Base-by-base conservation (phyloP, 805 yeast genomes). In the Priceomyces melissophilus region DNA sequence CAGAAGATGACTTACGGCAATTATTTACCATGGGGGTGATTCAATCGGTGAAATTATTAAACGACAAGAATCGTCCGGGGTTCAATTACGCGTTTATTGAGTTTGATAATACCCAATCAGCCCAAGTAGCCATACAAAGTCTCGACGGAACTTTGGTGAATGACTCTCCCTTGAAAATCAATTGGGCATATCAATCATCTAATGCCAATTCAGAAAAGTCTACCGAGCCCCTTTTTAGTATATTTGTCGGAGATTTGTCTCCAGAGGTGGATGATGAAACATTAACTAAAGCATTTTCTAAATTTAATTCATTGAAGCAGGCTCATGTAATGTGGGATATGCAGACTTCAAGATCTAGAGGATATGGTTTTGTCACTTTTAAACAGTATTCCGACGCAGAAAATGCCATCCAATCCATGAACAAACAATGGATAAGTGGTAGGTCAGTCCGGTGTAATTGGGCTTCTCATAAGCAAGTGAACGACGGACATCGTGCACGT, bases 311-410 rank as follows among this genome's bases (percentile, higher is more conserved):
- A 1, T 67, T 85, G 53, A 67, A 78, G 35, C 93, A 86, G 60
- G 96, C 95, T 10, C 89, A 88, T 52, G 96, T 88, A 26, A 89
- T 88, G 96, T 88, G 96, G 96, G 96, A 89, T 60, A 87, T 87
- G 95, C 90, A 86, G 60, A 84, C 93, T 17, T 93, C 95, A 32
- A 74, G 96, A 57, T 87, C 95, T 2, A 74, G 96, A 64, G 95
- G 96, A 29, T 88, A 88, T 57, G 96, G 96, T 2, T 88, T 89
- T 61, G 93, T 87, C 10, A 82, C 91, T 1, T 89, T 89, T 54
- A 61, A 68, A 20, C 76, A 74, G 17, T 77, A 73, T 46, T 63
- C 68, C 13, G 91, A 87, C 48, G 96, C 96, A 2, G 87, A 84
- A 52, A 61, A 60, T 38, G 95, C 95, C 23, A 67, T 87, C 48